Evolutionary conservation across 352 stramenopile species (phyloP).

Genomic region (Globisporangium sylvaticum): DNA sequence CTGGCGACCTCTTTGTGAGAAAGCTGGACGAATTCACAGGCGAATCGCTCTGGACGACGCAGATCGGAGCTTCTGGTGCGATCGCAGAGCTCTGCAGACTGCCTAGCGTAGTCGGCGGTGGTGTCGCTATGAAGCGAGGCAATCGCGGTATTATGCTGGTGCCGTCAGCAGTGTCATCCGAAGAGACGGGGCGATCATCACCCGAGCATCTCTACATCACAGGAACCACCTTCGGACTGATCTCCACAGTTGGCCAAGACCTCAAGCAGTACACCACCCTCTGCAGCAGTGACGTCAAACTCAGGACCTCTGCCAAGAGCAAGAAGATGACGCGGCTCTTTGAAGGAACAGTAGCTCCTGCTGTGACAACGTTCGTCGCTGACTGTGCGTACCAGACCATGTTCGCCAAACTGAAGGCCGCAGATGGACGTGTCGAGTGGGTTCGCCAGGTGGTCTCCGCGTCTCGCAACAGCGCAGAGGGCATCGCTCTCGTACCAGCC

Average conservation of each 20-base stretch:
- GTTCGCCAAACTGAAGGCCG: slow-evolving; percentile 9
- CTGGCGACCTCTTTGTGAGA: slow-evolving; percentile 23
- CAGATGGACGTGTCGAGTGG: slow-evolving; percentile 20
- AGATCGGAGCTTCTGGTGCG: not conserved
- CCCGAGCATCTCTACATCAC: slow-evolving; percentile 16
- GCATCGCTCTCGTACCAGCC: slow-evolving; percentile 3
- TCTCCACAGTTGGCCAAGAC: slow-evolving; percentile 20
- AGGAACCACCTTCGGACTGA: slow-evolving; percentile 17
- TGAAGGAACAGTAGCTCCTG: not conserved
- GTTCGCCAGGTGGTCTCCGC: slow-evolving; percentile 18
- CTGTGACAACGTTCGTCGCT: not conserved
- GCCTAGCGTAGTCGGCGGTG: too few relatives aligned
- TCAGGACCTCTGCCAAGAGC: not conserved
- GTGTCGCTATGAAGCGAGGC: too few relatives aligned
- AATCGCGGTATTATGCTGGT: slow-evolving; percentile 4
- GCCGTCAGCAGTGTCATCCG: not conserved
- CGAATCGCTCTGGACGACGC: slow-evolving; percentile 19
- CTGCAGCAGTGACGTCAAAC: slow-evolving; percentile 8
- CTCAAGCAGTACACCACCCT: slow-evolving; percentile 12
- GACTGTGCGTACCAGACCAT: slow-evolving; percentile 14
- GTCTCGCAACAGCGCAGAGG: slow-evolving; percentile 14
- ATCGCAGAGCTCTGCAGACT: slow-evolving; percentile 4
- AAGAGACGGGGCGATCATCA: not conserved
- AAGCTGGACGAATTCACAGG: slow-evolving; percentile 17
- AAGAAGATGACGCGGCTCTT: slow-evolving; percentile 1